A percentile compares a stretch with the other conserved stretches of the same genome.
phyloP scores from a whole-genome alignment of 176 grass and related monocot genomes.

The Aegilops sharonensis region DNA sequence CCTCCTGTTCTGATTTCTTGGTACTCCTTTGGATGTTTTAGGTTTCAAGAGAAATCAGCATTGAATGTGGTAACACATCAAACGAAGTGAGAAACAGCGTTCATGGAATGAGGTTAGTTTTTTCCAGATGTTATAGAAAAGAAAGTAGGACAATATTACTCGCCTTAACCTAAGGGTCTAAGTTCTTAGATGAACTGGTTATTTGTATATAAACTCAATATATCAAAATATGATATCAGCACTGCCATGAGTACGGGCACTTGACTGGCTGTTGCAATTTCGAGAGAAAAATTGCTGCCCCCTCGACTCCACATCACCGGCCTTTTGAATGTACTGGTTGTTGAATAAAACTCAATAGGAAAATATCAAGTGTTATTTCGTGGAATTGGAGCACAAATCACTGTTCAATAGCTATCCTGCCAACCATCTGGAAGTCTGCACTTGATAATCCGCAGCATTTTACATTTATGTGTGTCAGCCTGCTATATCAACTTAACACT shows the following conservation, averaged over 20 bases:
- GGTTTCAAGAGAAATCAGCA: slow-evolving; percentile 60
- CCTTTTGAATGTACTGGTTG: not conserved
- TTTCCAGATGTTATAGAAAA: slow-evolving; percentile 12
- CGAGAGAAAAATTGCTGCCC: not conserved
- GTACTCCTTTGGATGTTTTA: slow-evolving; percentile 36
- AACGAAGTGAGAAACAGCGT: slow-evolving; percentile 35
- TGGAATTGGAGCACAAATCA: not conserved
- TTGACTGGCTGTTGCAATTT: not conserved
- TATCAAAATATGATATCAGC: not conserved
- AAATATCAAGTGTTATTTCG: slow-evolving; percentile 25
- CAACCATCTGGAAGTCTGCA: slow-evolving; percentile 3
- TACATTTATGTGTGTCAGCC: not conserved
- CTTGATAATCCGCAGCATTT: not conserved
- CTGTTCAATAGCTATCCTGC: not conserved
- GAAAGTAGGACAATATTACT: not conserved
- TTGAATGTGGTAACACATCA: slow-evolving; percentile 59
- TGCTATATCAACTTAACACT: not conserved
- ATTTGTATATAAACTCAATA: not conserved
- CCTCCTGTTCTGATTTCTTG: not conserved
- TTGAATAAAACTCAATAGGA: not conserved
- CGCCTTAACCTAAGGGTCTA: not conserved
- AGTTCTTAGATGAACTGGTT: slow-evolving; percentile 5
- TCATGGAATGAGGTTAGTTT: slow-evolving; percentile 27
- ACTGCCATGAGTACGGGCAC: not conserved
- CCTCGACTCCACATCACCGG: not conserved